Evolutionary conservation across 2,329 filamentous ascomycete genomes (phyloP), one percentile per base, ranked within the genome.

Genomic region (Emmonsiellopsis sp.): DNA sequence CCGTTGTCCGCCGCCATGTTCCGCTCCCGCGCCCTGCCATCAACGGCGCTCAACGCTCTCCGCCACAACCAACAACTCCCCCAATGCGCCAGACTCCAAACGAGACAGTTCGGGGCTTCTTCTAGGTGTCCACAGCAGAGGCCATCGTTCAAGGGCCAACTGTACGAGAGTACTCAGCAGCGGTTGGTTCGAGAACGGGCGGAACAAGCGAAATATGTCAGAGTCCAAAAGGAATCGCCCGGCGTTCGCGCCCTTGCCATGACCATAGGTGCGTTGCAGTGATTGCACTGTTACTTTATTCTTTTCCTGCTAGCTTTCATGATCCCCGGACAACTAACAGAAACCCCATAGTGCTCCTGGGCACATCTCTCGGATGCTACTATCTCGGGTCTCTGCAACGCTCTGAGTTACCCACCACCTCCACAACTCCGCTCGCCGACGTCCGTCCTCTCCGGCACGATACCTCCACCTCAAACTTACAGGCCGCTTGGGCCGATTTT

Each of bases 401-500:
- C 8, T 69, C 71, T 8, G 67, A 71, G 35, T 67, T 74, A 15
- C 71, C 77, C 2, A 67, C 69, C 2, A 69, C 70, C n/a, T 85
- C 82, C n/a, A 85, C 81, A 11, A 73, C 73, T 1, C 71, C 79
- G n/a, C 73, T 85, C 34, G 63, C 68, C 9, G 68, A 71, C 46
- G 65, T 76, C 47, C 67, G 68, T 9, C 67, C 75, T 9, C 78
- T 78, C 6, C 66, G 75, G 57, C 81, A 83, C 60, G 77, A 85
- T 61, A 75, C 77, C 38, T 75, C 79, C 9, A 70, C 72, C 15
- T 73, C 76, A 15, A 84, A 79, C 54, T 71, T 85, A 54, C 79
- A 85, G 64, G 81, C 82, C 8, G 82, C 82, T 30, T 85, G 82
- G 82, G 71, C 76, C 2, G 82, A 85, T 59, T 80, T 85, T 64